Percentiles rank a stretch among this genome's conserved stretches.
Evolutionary conservation across 768 basidiomycete genomes (phyloP).

Genomic region (Boletus rex-veris): DNA sequence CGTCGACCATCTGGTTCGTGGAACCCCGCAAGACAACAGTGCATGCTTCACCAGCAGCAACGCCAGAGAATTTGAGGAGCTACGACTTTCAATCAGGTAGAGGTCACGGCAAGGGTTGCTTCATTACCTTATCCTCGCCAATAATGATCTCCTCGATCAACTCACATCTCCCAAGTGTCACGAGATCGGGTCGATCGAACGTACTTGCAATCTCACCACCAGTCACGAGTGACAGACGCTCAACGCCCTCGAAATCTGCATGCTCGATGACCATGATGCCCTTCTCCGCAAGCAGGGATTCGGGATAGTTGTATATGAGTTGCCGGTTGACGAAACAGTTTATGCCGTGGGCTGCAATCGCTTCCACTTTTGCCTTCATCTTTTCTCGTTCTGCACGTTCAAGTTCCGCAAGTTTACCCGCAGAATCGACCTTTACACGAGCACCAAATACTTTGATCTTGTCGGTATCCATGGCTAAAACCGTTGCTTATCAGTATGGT

Average conservation of each 20-base stretch:
- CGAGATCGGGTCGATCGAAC: constrained; percentile 88
- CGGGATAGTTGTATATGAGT: constrained; percentile 99
- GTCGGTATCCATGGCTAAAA: constrained; percentile 96
- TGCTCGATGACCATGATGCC: constrained; percentile 98
- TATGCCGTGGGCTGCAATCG: constrained; percentile 91
- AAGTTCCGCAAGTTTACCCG: constrained; percentile 95
- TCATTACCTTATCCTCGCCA: constrained; percentile 90
- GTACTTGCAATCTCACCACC: constrained; percentile 97
- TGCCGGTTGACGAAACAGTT: constrained; percentile 98
- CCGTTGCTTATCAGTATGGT: background rate
- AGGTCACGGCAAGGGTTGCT: background rate
- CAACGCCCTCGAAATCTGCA: constrained; percentile 98
- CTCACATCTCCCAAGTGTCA: constrained; percentile 91
- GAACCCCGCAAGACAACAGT: constrained; percentile 97
- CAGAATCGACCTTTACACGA: constrained; percentile 90
- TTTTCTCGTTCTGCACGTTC: constrained; percentile 98
- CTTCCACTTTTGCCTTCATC: constrained; percentile 98
- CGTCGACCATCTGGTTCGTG: constrained; percentile 98
- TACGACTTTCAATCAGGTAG: constrained; percentile 31
- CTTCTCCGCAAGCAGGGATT: constrained; percentile 88
- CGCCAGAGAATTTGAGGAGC: constrained; percentile 99
- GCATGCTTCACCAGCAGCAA: constrained; percentile 95
- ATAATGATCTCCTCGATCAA: constrained; percentile 99
- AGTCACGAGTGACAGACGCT: constrained; percentile 91
- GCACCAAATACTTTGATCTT: constrained; percentile 99